These are phyloP conservation scores for Monosporascus sp. DNA, from an alignment of 2,329 filamentous ascomycete species.

Conservation along the genomic window DNA sequence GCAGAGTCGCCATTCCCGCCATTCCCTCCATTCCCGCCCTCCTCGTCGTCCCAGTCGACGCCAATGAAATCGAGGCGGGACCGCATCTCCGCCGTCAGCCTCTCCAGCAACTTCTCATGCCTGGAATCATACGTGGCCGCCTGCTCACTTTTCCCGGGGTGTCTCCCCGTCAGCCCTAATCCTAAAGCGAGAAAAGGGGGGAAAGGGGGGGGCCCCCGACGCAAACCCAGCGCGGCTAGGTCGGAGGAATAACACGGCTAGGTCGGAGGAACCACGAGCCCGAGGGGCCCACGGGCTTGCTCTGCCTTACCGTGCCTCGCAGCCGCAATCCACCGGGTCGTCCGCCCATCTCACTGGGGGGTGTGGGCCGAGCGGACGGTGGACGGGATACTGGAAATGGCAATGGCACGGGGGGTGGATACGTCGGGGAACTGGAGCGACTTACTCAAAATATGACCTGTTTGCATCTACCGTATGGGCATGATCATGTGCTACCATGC, in stretches of 20 bases:
- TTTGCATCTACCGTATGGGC: slow-evolving; percentile 7
- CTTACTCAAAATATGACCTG: slow-evolving; percentile 16
- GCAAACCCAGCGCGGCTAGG: too few species aligned
- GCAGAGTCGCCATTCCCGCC: background rate
- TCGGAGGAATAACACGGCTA: too few species aligned
- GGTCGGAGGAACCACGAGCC: too few species aligned
- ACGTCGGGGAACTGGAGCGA: background rate
- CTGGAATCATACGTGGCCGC: slow-evolving; percentile 52
- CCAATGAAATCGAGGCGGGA: slow-evolving; percentile 56
- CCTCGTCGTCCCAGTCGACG: slow-evolving; percentile 46
- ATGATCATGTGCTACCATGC: background rate
- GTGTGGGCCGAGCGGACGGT: background rate
- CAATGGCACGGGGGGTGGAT: background rate
- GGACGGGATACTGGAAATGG: background rate
- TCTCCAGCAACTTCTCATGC: slow-evolving; percentile 46
- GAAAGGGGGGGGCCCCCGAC: too few species aligned
- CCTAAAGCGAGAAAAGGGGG: background rate
- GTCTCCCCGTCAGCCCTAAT: slow-evolving; percentile 1
- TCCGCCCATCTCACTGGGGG: background rate
- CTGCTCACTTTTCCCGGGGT: slow-evolving; percentile 35
- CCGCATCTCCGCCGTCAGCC: slow-evolving; percentile 50
- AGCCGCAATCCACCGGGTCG: too few species aligned
- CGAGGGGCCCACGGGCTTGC: too few species aligned
- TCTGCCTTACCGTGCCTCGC: too few species aligned
- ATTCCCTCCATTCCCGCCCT: too few species aligned